phyloP scores from a whole-genome alignment of 805 yeast species.

The Teunomyces panamensis region DNA sequence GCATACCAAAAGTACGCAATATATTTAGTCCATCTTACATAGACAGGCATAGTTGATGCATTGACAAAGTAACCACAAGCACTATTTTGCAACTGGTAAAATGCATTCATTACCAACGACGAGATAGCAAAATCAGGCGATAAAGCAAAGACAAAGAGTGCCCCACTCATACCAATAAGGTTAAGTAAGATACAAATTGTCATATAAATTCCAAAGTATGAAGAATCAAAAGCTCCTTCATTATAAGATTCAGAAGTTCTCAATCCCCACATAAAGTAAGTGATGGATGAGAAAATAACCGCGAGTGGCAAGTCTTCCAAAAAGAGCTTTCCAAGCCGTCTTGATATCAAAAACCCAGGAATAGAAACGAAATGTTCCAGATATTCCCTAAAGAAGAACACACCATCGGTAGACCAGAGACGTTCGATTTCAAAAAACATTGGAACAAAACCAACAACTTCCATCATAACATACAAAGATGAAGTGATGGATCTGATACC shows the following conservation, averaged over 20 bases:
- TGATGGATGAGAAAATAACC: conserved; percentile 53
- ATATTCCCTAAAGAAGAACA: conserved; percentile 52
- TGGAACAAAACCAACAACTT: conserved; percentile 40
- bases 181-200: conserved; percentile 16
- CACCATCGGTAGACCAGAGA: conserved; percentile 37
- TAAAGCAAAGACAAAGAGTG: conserved; percentile 20
- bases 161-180: conserved; percentile 18
- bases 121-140: conserved; percentile 18
- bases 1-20: conserved; percentile 27
- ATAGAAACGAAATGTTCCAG: conserved; percentile 66
- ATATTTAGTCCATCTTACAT: conserved; percentile 27
- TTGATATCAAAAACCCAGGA: conserved; percentile 61
- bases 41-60: conserved; percentile 25
- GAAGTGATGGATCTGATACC: conserved; percentile 62
- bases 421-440: conserved; percentile 39
- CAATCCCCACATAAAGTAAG: conserved; percentile 79
- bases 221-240: conserved; percentile 10
- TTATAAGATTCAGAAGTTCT: conserved; percentile 25
- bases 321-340: conserved; percentile 63
- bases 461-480: conserved; percentile 33
- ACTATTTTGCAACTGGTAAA: conserved; percentile 27
- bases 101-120: conserved; percentile 15
- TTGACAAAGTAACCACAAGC: conserved; percentile 29
- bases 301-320: conserved; percentile 70
- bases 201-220: conserved; percentile 20